A percentile compares a stretch with the other conserved stretches of the same genome.
Evolutionary conservation across 73 alveolate genomes (phyloP).

Genomic region (Paramecium sonneborni): DNA sequence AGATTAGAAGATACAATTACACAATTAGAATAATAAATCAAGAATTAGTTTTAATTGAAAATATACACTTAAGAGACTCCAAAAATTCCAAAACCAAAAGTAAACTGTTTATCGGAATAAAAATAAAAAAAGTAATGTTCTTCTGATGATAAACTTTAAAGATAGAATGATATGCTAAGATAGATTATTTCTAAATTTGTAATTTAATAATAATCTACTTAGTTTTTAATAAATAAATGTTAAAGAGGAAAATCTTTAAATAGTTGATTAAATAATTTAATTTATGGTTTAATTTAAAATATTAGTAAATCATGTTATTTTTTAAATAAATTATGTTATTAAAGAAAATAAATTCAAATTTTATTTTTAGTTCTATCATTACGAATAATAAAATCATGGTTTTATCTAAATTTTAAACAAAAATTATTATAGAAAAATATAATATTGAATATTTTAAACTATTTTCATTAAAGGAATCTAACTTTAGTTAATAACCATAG

Average conservation of each 20-base stretch:
- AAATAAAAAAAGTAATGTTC: neutral
- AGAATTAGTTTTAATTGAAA: neutral
- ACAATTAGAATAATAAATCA: neutral
- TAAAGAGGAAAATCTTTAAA: neutral
- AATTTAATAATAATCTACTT: neutral
- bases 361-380: too few relatives aligned
- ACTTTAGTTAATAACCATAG: too few relatives aligned
- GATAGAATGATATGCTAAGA: neutral
- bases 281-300: too few relatives aligned
- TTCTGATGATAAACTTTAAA: neutral
- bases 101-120: neutral
- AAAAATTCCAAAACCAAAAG: neutral
- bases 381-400: too few relatives aligned
- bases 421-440: too few relatives aligned
- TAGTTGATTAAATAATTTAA: neutral
- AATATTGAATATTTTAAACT: too few relatives aligned
- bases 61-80: neutral
- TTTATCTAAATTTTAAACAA: too few relatives aligned
- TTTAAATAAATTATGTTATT: too few relatives aligned
- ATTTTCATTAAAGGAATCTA: too few relatives aligned
- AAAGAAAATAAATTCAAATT: too few relatives aligned
- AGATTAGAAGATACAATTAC: neutral
- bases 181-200: neutral
- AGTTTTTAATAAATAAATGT: neutral
- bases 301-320: too few relatives aligned